These are phyloP conservation scores for Anthracocystis panici-leucophaei DNA, from an alignment of 1,284 basidiomycete species.

Conservation along the genomic window DNA sequence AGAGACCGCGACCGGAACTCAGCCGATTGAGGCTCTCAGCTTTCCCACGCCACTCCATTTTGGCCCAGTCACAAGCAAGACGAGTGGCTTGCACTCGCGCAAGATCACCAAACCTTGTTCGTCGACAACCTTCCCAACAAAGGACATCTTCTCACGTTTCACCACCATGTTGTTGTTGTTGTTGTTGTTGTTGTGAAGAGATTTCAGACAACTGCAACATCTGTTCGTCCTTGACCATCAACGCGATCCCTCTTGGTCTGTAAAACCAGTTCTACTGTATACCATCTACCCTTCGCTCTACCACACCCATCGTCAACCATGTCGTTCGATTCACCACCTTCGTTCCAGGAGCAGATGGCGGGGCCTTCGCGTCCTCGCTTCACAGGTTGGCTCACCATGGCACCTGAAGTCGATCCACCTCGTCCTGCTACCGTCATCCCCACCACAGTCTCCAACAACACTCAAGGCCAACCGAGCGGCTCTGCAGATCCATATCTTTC, in stretches of 20 bases:
- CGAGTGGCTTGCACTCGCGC: not conserved
- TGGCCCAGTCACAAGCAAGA: not conserved
- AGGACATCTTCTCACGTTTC: not conserved
- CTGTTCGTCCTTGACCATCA: not conserved
- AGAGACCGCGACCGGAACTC: not conserved
- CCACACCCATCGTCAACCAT: slow-evolving; percentile 10
- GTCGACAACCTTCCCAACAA: not conserved
- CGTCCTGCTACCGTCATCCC: slow-evolving; percentile 6
- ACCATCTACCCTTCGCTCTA: not conserved
- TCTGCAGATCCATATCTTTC: slow-evolving; percentile 6
- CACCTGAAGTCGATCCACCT: slow-evolving; percentile 44
- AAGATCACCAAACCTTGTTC: not conserved
- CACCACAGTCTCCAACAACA: slow-evolving; percentile 1
- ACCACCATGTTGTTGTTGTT: not conserved
- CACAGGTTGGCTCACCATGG: slow-evolving; percentile 62
- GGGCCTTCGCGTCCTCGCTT: slow-evolving; percentile 46
- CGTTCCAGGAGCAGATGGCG: slow-evolving; percentile 42
- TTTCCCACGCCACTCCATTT: slow-evolving; percentile 1
- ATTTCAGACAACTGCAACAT: not conserved
- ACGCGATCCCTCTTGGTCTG: not conserved
- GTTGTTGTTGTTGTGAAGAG: not conserved
- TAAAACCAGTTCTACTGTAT: not conserved
- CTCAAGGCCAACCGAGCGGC: slow-evolving; percentile 10
- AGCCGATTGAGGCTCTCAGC: slow-evolving; percentile 1
- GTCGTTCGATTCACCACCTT: slow-evolving; percentile 20